Percentiles rank a stretch among this genome's conserved stretches.
Evolutionary conservation across 495 filamentous ascomycete species (phyloP).

Genomic region (Penicillium paxilli): DNA sequence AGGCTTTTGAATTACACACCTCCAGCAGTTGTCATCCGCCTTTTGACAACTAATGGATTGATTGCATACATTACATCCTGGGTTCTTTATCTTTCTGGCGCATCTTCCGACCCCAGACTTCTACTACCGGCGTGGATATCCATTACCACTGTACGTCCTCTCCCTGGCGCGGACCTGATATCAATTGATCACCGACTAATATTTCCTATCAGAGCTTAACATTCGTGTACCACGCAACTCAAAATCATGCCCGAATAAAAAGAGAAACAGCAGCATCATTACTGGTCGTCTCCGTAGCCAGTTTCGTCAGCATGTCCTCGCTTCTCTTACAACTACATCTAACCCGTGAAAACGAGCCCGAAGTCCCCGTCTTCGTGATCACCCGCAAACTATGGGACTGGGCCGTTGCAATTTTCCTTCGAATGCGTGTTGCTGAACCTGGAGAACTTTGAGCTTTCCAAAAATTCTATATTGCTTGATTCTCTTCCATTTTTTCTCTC

Average conservation of each 20-base stretch:
- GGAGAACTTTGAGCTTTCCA: conserved; percentile 16
- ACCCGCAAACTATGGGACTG: conserved; percentile 47
- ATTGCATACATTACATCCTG: conserved; percentile 82
- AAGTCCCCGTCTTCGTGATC: conserved; percentile 62
- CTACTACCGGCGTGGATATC: conserved; percentile 85
- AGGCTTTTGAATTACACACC: conserved; percentile 90
- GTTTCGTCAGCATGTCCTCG: conserved; percentile 72
- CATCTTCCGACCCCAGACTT: conserved; percentile 71
- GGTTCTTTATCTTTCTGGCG: conserved; percentile 74
- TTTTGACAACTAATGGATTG: conserved; percentile 73
- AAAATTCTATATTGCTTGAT: background rate
- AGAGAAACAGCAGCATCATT: conserved; percentile 80
- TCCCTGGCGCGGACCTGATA: background rate
- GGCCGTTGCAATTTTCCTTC: conserved; percentile 39
- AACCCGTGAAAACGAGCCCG: conserved; percentile 61
- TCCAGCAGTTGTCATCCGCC: conserved; percentile 77
- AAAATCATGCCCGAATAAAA: conserved; percentile 78
- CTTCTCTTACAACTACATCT: conserved; percentile 69
- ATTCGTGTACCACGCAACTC: conserved; percentile 75
- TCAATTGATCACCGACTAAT: background rate
- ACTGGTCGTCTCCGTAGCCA: conserved; percentile 71
- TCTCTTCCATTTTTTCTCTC: conserved; percentile 4
- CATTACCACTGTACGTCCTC: conserved; percentile 66
- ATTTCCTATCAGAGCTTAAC: conserved; percentile 62
- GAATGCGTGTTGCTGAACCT: conserved; percentile 41